Percentiles rank a stretch among this genome's conserved stretches.
phyloP scores from a whole-genome alignment of 805 yeast genomes.

The Saturnispora sanitii region DNA sequence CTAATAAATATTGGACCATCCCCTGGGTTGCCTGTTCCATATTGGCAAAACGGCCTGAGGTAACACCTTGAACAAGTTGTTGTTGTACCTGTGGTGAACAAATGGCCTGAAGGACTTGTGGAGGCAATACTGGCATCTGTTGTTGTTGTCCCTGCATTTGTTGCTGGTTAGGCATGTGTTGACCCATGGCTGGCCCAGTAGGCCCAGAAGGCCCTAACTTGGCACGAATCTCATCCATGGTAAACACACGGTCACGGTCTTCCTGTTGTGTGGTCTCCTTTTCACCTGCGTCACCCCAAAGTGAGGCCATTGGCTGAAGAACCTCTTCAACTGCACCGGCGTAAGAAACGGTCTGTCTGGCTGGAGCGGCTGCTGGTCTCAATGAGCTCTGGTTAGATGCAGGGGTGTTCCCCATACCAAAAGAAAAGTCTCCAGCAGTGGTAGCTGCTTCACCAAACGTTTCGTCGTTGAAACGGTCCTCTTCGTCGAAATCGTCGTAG shows the following conservation, averaged over 20 bases:
- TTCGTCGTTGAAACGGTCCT: constrained; percentile 72
- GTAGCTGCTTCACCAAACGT: constrained; percentile 62
- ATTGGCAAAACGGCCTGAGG: constrained; percentile 26
- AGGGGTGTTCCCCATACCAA: too few relatives aligned
- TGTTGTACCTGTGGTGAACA: constrained; percentile 24
- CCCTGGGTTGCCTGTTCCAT: constrained; percentile 26
- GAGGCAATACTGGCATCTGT: constrained; percentile 20
- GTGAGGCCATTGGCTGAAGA: constrained; percentile 60
- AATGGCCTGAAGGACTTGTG: constrained; percentile 13
- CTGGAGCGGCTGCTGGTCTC: constrained; percentile 19
- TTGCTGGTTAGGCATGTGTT: constrained; percentile 15
- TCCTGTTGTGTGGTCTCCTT: constrained; percentile 14
- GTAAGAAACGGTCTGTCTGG: constrained; percentile 28
- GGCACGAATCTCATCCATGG: constrained; percentile 81
- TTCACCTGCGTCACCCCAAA: constrained; percentile 41
- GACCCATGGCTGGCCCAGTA: constrained; percentile 15
- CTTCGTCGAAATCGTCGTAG: constrained; percentile 75
- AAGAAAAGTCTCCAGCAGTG: constrained; percentile 46
- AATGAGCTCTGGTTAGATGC: too few relatives aligned
- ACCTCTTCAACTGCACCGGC: constrained; percentile 37
- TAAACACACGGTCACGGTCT: constrained; percentile 39
- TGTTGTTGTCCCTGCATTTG: constrained; percentile 15
- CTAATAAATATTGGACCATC: constrained; percentile 13
- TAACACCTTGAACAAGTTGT: constrained; percentile 23
- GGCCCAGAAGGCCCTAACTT: constrained; percentile 39